Evolutionary conservation across 176 grass and related monocot species (phyloP), one percentile per base, ranked within the genome.

Genomic region (Carex kokanica): DNA sequence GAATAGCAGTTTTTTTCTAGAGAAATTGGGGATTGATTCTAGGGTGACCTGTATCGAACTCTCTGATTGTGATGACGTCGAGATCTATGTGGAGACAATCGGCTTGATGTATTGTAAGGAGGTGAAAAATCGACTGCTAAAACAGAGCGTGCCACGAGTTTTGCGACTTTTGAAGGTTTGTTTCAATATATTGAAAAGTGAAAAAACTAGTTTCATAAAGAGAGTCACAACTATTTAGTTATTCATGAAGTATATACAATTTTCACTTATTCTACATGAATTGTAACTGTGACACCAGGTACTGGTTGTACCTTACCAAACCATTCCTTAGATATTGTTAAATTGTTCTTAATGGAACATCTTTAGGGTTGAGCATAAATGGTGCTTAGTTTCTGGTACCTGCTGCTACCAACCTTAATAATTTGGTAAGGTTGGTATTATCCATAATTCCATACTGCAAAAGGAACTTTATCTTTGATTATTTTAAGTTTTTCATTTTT

Each of bases 91-190:
- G 51, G 94, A 94, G 75, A 94, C 94, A 18, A 90, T 94, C 78
- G 91, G 94, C 18, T 85, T 97, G 90, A 97, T 97, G 92, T 97
- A 97, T 64, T 92, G 86, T 83, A 86, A 71, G 83, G 88, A 94
- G 88, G 90, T 90, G 64, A 97, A 88, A 79, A 88, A 89, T 43
- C 92, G 88, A 78, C 70, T 94, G 72, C 87, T 97, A 78, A 97
- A 97, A 83, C 90, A 97, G 86, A 92, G 70, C 64, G 94, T 97
- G 63, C 88, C 91, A 27, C 88, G 88, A 15, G 88, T 94, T 25
- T 87, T 97, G 45, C 84, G 94, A 38, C 89, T 97, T 81, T 88
- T 97, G 29, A 97, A 97, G 94, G 94, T 97, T 68, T 83, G 85
- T 36, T 79, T 58, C 11, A 15, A 51, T 74, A 51, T 74, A 24